These are phyloP conservation scores for Cenchrus purpureus DNA, from an alignment of 176 grass and related monocot genomes.

Conservation along the genomic window DNA sequence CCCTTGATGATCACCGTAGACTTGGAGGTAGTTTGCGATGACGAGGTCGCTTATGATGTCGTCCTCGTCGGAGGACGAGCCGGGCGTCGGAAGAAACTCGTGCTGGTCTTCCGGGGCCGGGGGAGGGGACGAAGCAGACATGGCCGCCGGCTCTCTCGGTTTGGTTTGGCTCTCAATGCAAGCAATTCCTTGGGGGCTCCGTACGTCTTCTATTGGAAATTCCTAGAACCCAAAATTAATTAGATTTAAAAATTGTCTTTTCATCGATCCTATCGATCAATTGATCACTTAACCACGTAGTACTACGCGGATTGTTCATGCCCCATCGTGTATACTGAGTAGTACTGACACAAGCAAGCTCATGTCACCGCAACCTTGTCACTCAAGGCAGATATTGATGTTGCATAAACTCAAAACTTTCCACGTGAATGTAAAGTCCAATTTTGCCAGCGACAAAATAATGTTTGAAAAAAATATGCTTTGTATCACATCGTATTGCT, in stretches of 20 bases:
- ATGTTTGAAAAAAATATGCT: no score
- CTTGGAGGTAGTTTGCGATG: conserved; percentile 19
- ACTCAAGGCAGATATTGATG: not conserved
- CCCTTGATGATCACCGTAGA: conserved; percentile 11
- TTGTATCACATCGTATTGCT: no score
- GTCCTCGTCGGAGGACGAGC: conserved; percentile 19
- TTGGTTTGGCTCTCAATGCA: not conserved
- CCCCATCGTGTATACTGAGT: not conserved
- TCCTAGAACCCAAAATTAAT: not conserved
- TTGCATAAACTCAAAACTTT: not conserved
- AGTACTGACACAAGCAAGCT: not conserved
- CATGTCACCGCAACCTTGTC: not conserved
- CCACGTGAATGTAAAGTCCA: not conserved
- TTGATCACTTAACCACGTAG: not conserved
- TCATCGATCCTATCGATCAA: not conserved
- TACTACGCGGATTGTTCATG: not conserved
- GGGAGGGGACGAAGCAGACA: conserved; percentile 39
- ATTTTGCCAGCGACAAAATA: no score
- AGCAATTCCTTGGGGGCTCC: conserved; percentile 22
- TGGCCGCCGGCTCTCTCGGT: not conserved
- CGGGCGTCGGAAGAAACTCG: not conserved
- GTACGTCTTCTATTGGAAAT: not conserved
- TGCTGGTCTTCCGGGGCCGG: not conserved
- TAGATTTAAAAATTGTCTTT: not conserved
- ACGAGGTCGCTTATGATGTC: conserved; percentile 28